These are phyloP conservation scores for Taiwanofungus camphoratus DNA, from an alignment of 1,284 basidiomycete genomes.

Conservation along the genomic window DNA sequence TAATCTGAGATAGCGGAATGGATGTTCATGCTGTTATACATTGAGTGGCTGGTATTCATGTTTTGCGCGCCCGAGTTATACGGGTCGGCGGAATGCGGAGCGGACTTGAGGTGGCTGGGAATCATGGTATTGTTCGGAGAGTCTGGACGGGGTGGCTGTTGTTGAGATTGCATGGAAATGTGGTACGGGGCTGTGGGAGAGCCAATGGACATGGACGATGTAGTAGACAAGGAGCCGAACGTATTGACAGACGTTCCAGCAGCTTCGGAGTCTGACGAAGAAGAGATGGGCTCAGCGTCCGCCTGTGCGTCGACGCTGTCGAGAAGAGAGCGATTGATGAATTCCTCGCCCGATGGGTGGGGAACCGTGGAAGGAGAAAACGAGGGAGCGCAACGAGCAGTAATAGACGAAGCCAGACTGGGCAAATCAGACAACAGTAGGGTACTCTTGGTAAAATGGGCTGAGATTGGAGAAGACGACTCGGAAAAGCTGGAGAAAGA, in stretches of 20 bases:
- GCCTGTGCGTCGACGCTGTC: slow-evolving; percentile 75
- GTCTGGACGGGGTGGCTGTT: slow-evolving; percentile 39
- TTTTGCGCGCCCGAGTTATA: slow-evolving; percentile 24
- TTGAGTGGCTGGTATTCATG: slow-evolving; percentile 28
- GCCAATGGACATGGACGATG: slow-evolving; percentile 40
- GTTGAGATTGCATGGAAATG: slow-evolving; percentile 40
- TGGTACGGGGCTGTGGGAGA: slow-evolving; percentile 53
- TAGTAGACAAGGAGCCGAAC: slow-evolving; percentile 42
- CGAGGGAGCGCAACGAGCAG: slow-evolving; percentile 30
- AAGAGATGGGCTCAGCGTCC: slow-evolving; percentile 63
- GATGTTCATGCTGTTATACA: slow-evolving; percentile 44
- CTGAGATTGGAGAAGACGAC: slow-evolving; percentile 17
- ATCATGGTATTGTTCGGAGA: slow-evolving; percentile 38
- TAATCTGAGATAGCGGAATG: slow-evolving; percentile 34
- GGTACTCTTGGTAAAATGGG: slow-evolving; percentile 16
- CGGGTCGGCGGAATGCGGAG: slow-evolving; percentile 31
- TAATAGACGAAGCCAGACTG: slow-evolving; percentile 60
- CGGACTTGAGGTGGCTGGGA: slow-evolving; percentile 29
- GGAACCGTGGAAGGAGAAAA: slow-evolving; percentile 29
- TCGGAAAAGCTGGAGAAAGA: slow-evolving; percentile 22
- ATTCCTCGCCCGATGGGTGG: slow-evolving; percentile 65
- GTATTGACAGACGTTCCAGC: slow-evolving; percentile 34
- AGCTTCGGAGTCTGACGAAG: slow-evolving; percentile 48
- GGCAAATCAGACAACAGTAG: slow-evolving; percentile 32
- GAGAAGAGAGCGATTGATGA: slow-evolving; percentile 75